A percentile compares a stretch with the other conserved stretches of the same genome.
These are phyloP conservation scores for Butyriboletus regius DNA, from an alignment of 1,284 basidiomycete genomes.

Conservation along the genomic window DNA sequence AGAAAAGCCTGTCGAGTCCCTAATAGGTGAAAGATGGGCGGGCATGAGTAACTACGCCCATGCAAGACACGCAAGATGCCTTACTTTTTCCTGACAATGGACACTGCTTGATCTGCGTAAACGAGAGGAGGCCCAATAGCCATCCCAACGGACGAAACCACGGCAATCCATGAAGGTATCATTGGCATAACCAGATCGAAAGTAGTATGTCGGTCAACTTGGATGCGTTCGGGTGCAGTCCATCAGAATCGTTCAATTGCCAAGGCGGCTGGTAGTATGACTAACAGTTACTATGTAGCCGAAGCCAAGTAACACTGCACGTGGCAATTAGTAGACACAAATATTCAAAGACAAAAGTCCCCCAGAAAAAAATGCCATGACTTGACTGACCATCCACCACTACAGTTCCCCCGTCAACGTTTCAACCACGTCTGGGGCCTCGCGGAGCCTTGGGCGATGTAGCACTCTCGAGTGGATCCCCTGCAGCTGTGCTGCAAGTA, in stretches of 20 bases:
- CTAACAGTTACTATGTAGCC: conserved; percentile 5
- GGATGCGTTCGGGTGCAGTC: background rate
- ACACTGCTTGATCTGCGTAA: conserved; percentile 71
- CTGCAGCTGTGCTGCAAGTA: conserved; percentile 6
- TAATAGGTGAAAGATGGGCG: conserved; percentile 28
- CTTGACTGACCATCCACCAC: background rate
- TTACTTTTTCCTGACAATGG: conserved; percentile 65
- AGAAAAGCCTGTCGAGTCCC: conserved; percentile 79
- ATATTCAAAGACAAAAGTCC: background rate
- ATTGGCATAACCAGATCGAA: conserved; percentile 2
- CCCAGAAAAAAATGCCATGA: background rate
- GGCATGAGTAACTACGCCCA: conserved; percentile 17
- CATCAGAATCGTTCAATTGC: background rate
- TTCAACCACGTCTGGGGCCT: conserved; percentile 1
- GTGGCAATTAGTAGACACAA: background rate
- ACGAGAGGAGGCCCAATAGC: conserved; percentile 58
- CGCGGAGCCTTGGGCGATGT: conserved; percentile 8
- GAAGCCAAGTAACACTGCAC: conserved; percentile 7
- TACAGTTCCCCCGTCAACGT: background rate
- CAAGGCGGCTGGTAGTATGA: background rate
- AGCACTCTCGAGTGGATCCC: conserved; percentile 8
- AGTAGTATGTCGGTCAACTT: background rate
- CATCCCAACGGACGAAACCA: conserved; percentile 45
- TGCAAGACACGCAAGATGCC: conserved; percentile 13
- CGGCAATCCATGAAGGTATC: conserved; percentile 38